phyloP scores from a whole-genome alignment of 805 yeast genomes.

The Saccharomycopsis javanensis region DNA sequence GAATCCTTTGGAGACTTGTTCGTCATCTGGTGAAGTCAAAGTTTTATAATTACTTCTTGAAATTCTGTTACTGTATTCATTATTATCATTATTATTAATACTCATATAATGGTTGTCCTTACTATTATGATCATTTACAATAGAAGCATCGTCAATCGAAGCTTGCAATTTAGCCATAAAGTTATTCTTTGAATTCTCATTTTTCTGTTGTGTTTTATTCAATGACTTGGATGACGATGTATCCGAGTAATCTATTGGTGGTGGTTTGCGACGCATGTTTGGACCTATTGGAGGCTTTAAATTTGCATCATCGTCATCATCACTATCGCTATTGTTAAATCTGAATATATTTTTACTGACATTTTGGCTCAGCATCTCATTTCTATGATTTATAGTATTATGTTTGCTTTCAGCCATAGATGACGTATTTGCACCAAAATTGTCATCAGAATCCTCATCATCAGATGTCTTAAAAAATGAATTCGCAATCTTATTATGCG shows the following conservation, averaged over 20 bases:
- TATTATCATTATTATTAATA: background rate
- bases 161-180: constrained; percentile 18
- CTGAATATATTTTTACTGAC: background rate
- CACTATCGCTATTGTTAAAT: constrained; percentile 4
- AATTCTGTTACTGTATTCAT: constrained; percentile 4
- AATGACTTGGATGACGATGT: background rate
- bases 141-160: constrained; percentile 17
- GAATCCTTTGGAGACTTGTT: background rate
- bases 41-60: constrained; percentile 10
- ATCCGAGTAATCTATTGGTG: background rate
- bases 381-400: background rate
- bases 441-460: background rate
- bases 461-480: background rate
- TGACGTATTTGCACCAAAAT: background rate
- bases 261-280: background rate
- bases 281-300: background rate
- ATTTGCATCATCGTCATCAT: background rate
- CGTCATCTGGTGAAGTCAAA: background rate
- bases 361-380: background rate
- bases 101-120: background rate
- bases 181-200: constrained; percentile 5
- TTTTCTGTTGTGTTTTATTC: constrained; percentile 1
- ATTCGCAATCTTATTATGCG: background rate
- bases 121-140: background rate
- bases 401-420: background rate